These are phyloP conservation scores for Harringtonia aguacate DNA, from an alignment of 2,329 filamentous ascomycete species.

Conservation along the genomic window DNA sequence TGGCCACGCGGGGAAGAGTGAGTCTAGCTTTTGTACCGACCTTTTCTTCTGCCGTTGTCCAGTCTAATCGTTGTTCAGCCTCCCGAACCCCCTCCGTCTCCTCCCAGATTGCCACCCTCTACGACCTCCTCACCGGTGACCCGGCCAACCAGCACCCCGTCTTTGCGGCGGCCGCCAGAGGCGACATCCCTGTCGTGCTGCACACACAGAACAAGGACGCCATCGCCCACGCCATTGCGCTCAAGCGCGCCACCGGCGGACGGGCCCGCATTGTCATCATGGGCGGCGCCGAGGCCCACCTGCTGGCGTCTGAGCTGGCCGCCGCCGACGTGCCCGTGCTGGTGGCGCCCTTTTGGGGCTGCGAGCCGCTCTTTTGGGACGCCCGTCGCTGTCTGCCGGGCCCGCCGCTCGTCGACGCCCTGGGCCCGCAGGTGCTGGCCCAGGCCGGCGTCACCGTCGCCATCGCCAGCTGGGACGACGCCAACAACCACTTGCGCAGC, in stretches of 20 bases:
- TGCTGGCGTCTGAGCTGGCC: conserved; percentile 20
- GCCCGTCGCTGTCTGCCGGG: conserved; percentile 26
- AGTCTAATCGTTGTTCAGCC: not conserved
- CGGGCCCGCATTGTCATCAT: conserved; percentile 23
- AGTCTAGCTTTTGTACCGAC: too few relatives aligned
- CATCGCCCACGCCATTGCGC: conserved; percentile 17
- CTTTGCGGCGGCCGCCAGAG: conserved; percentile 15
- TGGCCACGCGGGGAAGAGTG: conserved; percentile 1
- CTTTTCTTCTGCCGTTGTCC: not conserved
- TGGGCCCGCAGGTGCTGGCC: conserved; percentile 17
- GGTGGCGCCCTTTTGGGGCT: conserved; percentile 17
- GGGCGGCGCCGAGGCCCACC: conserved; percentile 22
- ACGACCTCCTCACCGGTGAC: not conserved
- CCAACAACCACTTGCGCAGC: conserved; percentile 1
- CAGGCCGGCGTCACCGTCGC: conserved; percentile 24
- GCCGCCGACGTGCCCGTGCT: conserved; percentile 30
- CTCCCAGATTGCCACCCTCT: not conserved
- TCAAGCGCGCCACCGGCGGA: conserved; percentile 23
- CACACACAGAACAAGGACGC: conserved; percentile 24
- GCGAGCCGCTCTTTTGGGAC: conserved; percentile 24
- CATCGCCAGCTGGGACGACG: conserved; percentile 1
- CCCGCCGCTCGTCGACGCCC: conserved; percentile 22
- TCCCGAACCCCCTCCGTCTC: not conserved
- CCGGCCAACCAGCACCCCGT: not conserved
- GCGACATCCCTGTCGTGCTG: conserved; percentile 27